phyloP scores from a whole-genome alignment of 306 rosid genomes.

The Medicago ruthenica region DNA sequence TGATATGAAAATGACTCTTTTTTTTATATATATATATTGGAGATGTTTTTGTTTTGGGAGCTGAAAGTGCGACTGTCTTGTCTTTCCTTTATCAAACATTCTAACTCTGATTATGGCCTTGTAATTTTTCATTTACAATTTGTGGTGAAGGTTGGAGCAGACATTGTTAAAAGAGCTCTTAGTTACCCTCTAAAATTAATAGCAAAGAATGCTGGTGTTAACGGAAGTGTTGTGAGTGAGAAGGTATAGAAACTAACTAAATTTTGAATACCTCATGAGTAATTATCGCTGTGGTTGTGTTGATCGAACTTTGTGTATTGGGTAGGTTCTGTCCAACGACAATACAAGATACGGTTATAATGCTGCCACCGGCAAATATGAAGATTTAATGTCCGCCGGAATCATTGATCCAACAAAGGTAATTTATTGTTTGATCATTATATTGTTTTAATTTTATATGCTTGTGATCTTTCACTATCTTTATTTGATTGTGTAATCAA shows the following conservation, averaged over 20 bases:
- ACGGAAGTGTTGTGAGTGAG: conserved; percentile 98
- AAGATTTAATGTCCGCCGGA: conserved; percentile 97
- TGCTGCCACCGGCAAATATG: conserved; percentile 96
- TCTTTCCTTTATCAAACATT: no score
- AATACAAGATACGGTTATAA: conserved; percentile 78
- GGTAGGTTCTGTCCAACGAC: conserved; percentile 85
- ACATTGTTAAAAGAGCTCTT: conserved; percentile 92
- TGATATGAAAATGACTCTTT: no score
- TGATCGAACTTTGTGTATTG: conserved; percentile 7
- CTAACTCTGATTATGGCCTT: neutral
- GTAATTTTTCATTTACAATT: conserved; percentile 9
- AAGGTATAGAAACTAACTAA: conserved; percentile 60
- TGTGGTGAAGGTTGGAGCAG: conserved; percentile 88
- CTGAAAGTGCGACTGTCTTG: no score
- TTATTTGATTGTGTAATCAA: neutral
- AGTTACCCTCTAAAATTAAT: conserved; percentile 92
- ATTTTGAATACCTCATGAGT: no score
- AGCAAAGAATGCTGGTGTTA: conserved; percentile 98
- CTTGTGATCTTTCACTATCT: neutral
- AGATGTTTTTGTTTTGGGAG: no score
- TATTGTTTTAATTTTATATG: conserved; percentile 11
- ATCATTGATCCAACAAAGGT: conserved; percentile 99
- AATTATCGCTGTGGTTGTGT: conserved; percentile 1
- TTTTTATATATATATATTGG: no score
- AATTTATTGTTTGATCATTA: conserved; percentile 16